Base-by-base conservation (phyloP, 306 rosid species). In the Casuarina equisetifolia region DNA sequence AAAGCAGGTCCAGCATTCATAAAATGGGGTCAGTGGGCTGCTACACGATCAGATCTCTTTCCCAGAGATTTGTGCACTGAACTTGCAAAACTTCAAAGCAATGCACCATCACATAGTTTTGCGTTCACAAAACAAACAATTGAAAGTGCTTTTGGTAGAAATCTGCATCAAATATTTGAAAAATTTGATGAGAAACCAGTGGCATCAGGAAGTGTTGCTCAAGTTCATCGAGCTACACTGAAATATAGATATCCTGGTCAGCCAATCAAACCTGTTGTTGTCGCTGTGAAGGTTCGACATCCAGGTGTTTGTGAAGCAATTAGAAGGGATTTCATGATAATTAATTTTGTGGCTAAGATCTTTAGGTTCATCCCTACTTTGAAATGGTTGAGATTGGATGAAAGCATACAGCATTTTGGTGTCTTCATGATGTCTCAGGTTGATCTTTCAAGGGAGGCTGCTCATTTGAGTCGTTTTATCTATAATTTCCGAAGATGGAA, bases 11-110 rank as follows among this genome's bases (percentile, higher is more conserved):
- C 97, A 0, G 92, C 94, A 12, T 90, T 92, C 74, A 92, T 90
- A 62, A 92, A 92, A 74, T 92, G 97, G 97, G 97, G 96, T 74
- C 97, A 90, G 76, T 89, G 97, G 97, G 97, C 96, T 67, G 97
- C 96, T 46, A 88, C 96, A 53, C 80, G 97, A 72, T 93, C 93
- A 32, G 96, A 89, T 80, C 93, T 90, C 81, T 92, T 92, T 70
- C 87, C 96, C 25, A 74, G 85, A 86, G 96, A 92, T 77, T 88
- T 92, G 78, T 92, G 97, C 71, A 72, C 19, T 72, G 91, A 90
- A 82, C 96, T 92, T 67, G 82, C 89, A 54, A 79, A 89, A 74
- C 90, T 92, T 82, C 96, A 92, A 52, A 81, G 88, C 35, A 89
- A 73, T 50, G 96, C 97, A 57, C 97, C 97, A 16, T 62, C 92